These are phyloP conservation scores for Nematocida sp. DNA, from an alignment of 371 early-diverging fungal genomes.

Conservation along the genomic window DNA sequence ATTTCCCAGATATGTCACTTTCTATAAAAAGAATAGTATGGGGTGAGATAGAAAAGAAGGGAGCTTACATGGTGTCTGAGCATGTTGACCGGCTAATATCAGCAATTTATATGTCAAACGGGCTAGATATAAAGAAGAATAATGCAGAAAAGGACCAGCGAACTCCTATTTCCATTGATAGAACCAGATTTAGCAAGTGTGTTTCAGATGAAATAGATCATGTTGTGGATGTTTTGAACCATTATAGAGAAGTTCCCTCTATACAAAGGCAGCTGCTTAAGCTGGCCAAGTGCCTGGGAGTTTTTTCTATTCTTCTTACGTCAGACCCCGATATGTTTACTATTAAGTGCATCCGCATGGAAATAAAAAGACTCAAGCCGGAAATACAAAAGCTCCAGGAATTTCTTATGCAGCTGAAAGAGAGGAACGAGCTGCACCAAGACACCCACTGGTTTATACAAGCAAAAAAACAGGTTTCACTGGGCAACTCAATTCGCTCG, in stretches of 20 bases:
- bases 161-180: neutral
- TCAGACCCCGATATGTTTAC: neutral
- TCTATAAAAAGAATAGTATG: slow-evolving; percentile 14
- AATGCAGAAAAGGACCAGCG: neutral
- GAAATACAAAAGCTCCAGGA: neutral
- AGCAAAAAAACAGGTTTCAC: slow-evolving; percentile 22
- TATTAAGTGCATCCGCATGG: slow-evolving; percentile 23
- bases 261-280: slow-evolving; percentile 24
- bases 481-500: slow-evolving; percentile 18
- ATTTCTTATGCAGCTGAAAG: slow-evolving; percentile 11
- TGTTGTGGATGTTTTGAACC: slow-evolving; percentile 20
- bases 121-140: neutral
- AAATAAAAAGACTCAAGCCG: slow-evolving; percentile 5
- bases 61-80: neutral
- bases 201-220: slow-evolving; percentile 6
- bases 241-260: slow-evolving; percentile 44
- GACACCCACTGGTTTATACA: slow-evolving; percentile 39
- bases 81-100: neutral
- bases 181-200: neutral
- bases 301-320: neutral
- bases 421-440: slow-evolving; percentile 19
- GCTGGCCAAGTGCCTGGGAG: neutral
- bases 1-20: slow-evolving; percentile 18
- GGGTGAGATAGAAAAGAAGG: slow-evolving; percentile 29
- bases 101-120: neutral